Conservation (phyloP, 2,329 filamentous ascomycete genomes). For the Cercospora brassicicola region DNA sequence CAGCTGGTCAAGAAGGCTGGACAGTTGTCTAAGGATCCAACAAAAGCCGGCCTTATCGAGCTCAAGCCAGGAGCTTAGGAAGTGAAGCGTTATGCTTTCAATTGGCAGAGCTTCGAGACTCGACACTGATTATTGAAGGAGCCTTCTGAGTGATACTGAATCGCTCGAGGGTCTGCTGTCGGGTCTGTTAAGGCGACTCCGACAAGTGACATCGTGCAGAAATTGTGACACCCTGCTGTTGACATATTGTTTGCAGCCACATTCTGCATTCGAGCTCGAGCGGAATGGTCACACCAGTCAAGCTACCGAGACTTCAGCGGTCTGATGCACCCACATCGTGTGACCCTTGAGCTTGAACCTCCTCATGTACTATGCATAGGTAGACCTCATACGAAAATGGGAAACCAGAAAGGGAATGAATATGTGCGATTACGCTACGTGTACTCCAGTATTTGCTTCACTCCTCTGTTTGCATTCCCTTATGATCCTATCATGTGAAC, state of each 20-base stretch:
- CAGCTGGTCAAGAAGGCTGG: slow-evolving; percentile 45
- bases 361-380: neutral
- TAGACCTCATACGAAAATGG: neutral
- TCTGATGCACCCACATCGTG: neutral
- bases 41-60: slow-evolving; percentile 30
- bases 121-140: neutral
- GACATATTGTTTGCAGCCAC: neutral
- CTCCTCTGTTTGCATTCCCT: neutral
- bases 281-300: neutral
- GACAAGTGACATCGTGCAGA: neutral
- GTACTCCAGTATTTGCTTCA: neutral
- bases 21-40: slow-evolving; percentile 28
- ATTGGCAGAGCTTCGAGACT: neutral
- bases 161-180: neutral
- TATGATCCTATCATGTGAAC: neutral
- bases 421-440: neutral
- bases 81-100: neutral
- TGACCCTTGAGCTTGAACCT: neutral
- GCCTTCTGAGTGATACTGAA: neutral
- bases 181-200: neutral
- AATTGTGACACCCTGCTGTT: neutral
- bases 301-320: neutral
- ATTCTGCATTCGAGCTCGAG: neutral
- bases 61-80: slow-evolving; percentile 23
- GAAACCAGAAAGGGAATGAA: neutral